Conservation (phyloP, 2,329 filamentous ascomycete genomes). For the Aspergillus fischeri region DNA sequence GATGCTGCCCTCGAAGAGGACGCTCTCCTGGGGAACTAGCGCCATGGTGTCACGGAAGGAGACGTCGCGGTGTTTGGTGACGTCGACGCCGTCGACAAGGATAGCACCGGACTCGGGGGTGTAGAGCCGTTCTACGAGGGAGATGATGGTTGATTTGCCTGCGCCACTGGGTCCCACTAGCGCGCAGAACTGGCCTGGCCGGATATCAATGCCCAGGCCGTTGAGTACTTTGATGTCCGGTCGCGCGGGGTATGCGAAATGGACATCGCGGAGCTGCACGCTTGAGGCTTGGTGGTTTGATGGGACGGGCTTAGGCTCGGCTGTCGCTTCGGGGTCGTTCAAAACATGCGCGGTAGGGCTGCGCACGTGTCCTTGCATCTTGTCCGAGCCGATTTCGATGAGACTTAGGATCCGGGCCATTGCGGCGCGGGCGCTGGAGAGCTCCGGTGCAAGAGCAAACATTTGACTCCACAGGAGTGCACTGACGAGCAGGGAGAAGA, state of each 20-base stretch:
- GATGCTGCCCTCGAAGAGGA: conserved; percentile 47
- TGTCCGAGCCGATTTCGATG: conserved; percentile 34
- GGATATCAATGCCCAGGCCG: conserved; percentile 53
- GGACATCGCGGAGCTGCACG: conserved; percentile 57
- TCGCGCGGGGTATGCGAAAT: conserved; percentile 63
- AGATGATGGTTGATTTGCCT: conserved; percentile 64
- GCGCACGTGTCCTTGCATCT: conserved; percentile 24
- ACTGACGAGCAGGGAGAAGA: conserved; percentile 66
- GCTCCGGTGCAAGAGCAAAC: conserved; percentile 69
- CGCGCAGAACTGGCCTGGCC: conserved; percentile 39
- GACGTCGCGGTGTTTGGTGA: conserved; percentile 35
- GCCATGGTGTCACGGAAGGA: conserved; percentile 44
- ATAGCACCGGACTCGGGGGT: conserved; percentile 48
- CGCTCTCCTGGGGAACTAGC: conserved; percentile 47
- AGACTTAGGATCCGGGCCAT: conserved; percentile 53
- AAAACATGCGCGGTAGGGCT: conserved; percentile 6
- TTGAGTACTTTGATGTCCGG: conserved; percentile 57
- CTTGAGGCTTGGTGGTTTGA: conserved; percentile 29
- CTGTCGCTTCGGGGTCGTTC: conserved; percentile 22
- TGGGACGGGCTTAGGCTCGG: conserved; percentile 14
- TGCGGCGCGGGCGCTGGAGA: conserved; percentile 63
- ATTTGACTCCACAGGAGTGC: conserved; percentile 71
- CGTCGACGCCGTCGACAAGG: conserved; percentile 49
- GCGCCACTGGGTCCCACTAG: conserved; percentile 66
- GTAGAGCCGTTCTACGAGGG: conserved; percentile 54